Conservation (phyloP, 2,329 filamentous ascomycete species). For the Zalaria obscura region DNA sequence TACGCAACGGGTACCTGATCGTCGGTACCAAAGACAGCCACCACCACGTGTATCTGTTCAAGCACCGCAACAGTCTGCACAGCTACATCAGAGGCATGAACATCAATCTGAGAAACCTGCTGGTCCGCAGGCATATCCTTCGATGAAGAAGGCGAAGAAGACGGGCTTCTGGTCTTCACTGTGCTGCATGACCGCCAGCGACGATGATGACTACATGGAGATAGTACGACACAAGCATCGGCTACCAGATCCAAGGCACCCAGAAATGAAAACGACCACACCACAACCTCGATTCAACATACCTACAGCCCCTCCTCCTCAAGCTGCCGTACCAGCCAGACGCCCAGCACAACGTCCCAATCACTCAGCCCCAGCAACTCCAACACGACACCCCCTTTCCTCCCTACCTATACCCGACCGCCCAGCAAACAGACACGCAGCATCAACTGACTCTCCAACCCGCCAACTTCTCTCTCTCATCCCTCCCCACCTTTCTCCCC, state of each 20-base stretch:
- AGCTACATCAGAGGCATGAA: too few relatives aligned
- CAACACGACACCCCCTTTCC: constrained; percentile 1
- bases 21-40: too few relatives aligned
- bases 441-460: constrained; percentile 13
- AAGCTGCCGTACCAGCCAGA: too few relatives aligned
- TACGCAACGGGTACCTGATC: too few relatives aligned
- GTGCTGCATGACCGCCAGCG: constrained; percentile 23
- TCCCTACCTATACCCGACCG: background rate
- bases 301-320: too few relatives aligned
- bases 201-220: constrained; percentile 29
- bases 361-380: background rate
- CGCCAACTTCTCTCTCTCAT: constrained; percentile 49
- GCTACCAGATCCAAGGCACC: constrained; percentile 1
- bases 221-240: constrained; percentile 26
- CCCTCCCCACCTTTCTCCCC: constrained; percentile 49
- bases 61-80: too few relatives aligned
- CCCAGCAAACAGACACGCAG: background rate
- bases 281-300: constrained; percentile 1
- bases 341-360: background rate
- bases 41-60: too few relatives aligned
- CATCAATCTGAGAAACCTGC: background rate
- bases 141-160: constrained; percentile 17
- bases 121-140: background rate
- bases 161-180: constrained; percentile 26
- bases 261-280: constrained; percentile 10